A percentile compares a stretch with the other conserved stretches of the same genome.
Evolutionary conservation across 306 rosid genomes (phyloP).

Genomic region (Lablab purpureus): DNA sequence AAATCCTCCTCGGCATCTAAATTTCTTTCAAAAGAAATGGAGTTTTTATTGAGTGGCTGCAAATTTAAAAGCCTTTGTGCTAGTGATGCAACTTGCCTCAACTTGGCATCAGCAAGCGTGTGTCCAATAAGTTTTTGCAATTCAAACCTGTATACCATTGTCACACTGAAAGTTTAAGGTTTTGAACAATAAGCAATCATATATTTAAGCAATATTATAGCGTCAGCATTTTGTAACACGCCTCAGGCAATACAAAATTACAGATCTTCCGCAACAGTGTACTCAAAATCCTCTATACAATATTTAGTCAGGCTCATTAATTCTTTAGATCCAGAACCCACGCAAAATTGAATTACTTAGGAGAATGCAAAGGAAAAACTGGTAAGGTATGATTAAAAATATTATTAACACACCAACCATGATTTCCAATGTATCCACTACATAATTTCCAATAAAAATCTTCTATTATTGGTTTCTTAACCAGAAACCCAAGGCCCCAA

Average conservation of each 20-base stretch:
- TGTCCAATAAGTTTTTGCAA: conserved; percentile 75
- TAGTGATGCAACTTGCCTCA: conserved; percentile 72
- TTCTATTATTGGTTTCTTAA: not conserved
- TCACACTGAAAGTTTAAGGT: conserved; percentile 28
- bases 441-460: not conserved
- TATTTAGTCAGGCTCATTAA: not conserved
- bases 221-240: conserved; percentile 23
- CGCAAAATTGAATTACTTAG: not conserved
- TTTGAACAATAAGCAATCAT: conserved; percentile 34
- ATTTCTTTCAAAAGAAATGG: conserved; percentile 46
- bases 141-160: conserved; percentile 67
- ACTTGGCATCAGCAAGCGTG: conserved; percentile 63
- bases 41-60: conserved; percentile 62
- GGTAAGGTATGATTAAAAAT: not conserved
- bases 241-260: conserved; percentile 26
- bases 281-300: conserved; percentile 26
- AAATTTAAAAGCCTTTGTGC: conserved; percentile 67
- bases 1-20: conserved; percentile 47
- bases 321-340: conserved; percentile 1
- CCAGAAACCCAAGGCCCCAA: not conserved
- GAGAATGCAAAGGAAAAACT: not conserved
- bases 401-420: not conserved
- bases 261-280: conserved; percentile 28
- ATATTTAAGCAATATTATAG: conserved; percentile 29
- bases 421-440: not conserved